Percentiles rank a stretch among this genome's conserved stretches.
phyloP scores from a whole-genome alignment of 192 early-diverging fungal species.

The Phycomyces nitens region DNA sequence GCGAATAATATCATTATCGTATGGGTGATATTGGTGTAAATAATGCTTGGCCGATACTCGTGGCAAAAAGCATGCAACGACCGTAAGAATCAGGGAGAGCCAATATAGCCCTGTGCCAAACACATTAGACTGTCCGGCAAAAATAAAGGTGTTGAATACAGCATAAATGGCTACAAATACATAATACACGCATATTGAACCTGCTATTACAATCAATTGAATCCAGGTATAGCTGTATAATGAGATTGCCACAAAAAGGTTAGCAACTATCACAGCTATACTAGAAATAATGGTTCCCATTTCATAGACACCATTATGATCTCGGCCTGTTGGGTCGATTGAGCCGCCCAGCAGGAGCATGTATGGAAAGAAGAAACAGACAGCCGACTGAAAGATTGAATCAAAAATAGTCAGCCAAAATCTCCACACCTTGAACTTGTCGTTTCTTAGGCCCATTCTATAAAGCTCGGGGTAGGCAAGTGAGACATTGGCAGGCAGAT shows the following conservation, averaged over 20 bases:
- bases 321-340: conserved; percentile 30
- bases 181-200: conserved; percentile 56
- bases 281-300: conserved; percentile 74
- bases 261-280: conserved; percentile 68
- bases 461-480: conserved; percentile 81
- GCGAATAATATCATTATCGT: conserved; percentile 81
- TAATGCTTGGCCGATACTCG: conserved; percentile 66
- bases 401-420: conserved; percentile 76
- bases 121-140: conserved; percentile 44
- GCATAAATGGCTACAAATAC: conserved; percentile 61
- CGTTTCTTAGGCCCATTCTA: conserved; percentile 65
- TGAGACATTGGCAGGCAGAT: conserved; percentile 62
- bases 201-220: conserved; percentile 40
- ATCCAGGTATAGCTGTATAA: conserved; percentile 77
- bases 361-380: conserved; percentile 66
- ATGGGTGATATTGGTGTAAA: conserved; percentile 71
- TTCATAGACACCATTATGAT: conserved; percentile 58
- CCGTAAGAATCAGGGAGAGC: conserved; percentile 59
- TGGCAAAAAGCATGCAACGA: conserved; percentile 68
- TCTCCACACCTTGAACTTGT: conserved; percentile 70
- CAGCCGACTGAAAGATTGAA: conserved; percentile 67
- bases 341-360: conserved; percentile 45
- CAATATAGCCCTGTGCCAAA: conserved; percentile 69
- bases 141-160: conserved; percentile 37
- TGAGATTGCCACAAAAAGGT: conserved; percentile 77